Conservation (phyloP, 805 yeast genomes). For the Candida anglica region DNA sequence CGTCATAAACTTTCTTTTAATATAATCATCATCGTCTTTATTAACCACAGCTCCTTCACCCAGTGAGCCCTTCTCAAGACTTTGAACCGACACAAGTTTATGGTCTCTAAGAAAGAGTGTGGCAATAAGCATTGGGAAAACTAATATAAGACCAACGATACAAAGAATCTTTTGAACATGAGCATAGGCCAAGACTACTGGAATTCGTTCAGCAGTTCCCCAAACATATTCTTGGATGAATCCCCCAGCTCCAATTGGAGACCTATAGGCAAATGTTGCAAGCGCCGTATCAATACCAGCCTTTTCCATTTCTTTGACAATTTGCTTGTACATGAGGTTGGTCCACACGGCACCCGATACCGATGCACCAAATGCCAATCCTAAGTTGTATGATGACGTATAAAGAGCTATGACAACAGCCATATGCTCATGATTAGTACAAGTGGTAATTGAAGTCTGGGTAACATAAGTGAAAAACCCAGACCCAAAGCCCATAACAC, state of each 20-base stretch:
- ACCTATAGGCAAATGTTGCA: too few species aligned
- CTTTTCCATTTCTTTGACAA: constrained; percentile 41
- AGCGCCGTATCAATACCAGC: too few species aligned
- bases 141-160: constrained; percentile 36
- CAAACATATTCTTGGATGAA: constrained; percentile 47
- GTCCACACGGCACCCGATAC: constrained; percentile 18
- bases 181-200: too few species aligned
- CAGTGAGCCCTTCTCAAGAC: too few species aligned
- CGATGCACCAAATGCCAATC: constrained; percentile 15
- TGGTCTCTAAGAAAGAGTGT: constrained; percentile 49
- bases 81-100: constrained; percentile 20
- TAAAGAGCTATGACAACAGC: constrained; percentile 13
- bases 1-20: too few species aligned
- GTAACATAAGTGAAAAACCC: constrained; percentile 15
- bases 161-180: constrained; percentile 49
- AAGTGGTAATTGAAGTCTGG: constrained; percentile 12
- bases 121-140: constrained; percentile 19
- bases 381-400: constrained; percentile 12
- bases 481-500: constrained; percentile 16
- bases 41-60: too few species aligned
- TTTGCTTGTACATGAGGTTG: constrained; percentile 46
- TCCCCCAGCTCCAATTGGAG: constrained; percentile 17
- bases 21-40: too few species aligned
- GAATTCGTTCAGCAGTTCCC: constrained; percentile 59
- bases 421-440: too few species aligned